These are phyloP conservation scores for Xylaria sp. DNA, from an alignment of 2,329 filamentous ascomycete species.

Conservation along the genomic window DNA sequence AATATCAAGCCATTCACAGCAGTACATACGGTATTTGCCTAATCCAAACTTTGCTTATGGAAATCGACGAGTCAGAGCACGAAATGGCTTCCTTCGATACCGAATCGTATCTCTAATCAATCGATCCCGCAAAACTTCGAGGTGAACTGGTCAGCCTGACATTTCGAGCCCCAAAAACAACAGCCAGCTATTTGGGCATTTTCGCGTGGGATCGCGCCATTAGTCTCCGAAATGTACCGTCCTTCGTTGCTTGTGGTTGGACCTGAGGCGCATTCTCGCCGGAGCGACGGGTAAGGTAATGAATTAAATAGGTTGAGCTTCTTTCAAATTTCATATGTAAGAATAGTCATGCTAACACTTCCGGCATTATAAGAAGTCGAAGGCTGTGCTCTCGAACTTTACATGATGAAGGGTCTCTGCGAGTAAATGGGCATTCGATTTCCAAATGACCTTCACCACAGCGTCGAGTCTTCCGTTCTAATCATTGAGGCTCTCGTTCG, in stretches of 20 bases:
- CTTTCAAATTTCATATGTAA: background rate
- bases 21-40: background rate
- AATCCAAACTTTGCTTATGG: background rate
- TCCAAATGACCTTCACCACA: too few relatives aligned
- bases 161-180: background rate
- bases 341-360: background rate
- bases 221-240: background rate
- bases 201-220: background rate
- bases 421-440: too few relatives aligned
- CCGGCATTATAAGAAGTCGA: background rate
- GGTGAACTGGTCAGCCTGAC: background rate
- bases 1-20: background rate
- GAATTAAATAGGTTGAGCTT: background rate
- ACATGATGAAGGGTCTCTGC: too few relatives aligned
- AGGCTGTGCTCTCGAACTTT: background rate
- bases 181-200: too few relatives aligned
- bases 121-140: background rate
- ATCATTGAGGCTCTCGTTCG: too few relatives aligned
- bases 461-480: too few relatives aligned
- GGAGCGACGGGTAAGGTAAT: background rate
- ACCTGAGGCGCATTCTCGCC: background rate
- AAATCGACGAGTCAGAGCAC: background rate
- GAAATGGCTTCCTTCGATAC: conserved; percentile 1
- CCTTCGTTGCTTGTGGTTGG: background rate
- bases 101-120: background rate